A percentile compares a stretch with the other conserved stretches of the same genome.
Evolutionary conservation across 129 eudicot genomes (phyloP).

Genomic region (Rutidosis leptorrhynchoides): DNA sequence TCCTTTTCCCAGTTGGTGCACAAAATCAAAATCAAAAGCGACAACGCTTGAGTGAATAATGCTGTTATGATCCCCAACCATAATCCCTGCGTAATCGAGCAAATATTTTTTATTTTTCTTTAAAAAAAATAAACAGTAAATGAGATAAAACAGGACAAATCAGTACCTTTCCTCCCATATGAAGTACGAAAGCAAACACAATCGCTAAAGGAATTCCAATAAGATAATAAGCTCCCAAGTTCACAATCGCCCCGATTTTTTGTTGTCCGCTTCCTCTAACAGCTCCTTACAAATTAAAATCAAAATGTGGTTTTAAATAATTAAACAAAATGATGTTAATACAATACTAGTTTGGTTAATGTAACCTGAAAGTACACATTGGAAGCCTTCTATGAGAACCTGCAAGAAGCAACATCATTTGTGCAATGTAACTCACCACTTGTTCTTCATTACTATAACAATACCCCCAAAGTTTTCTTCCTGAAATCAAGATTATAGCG

Average conservation of each 20-base stretch:
- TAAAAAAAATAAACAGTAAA: neutral
- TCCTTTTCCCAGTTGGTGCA: conserved; percentile 66
- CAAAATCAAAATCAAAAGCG: conserved; percentile 42
- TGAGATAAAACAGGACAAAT: neutral
- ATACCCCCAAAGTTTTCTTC: conserved; percentile 50
- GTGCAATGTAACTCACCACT: conserved; percentile 46
- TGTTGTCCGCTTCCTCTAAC: conserved; percentile 83
- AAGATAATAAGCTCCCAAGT: conserved; percentile 68
- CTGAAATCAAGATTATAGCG: conserved; percentile 34
- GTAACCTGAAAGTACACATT: conserved; percentile 69
- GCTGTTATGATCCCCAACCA: conserved; percentile 67
- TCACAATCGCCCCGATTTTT: conserved; percentile 61
- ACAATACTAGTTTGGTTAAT: neutral
- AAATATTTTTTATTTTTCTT: neutral
- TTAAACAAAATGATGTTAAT: neutral
- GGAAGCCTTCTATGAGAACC: conserved; percentile 60
- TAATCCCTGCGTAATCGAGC: conserved; percentile 51
- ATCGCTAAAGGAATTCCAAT: conserved; percentile 59
- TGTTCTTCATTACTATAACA: conserved; percentile 51
- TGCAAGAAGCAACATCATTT: conserved; percentile 46
- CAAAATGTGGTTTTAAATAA: neutral
- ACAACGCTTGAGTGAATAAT: conserved; percentile 48
- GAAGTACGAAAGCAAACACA: conserved; percentile 53
- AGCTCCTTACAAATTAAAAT: conserved; percentile 40
- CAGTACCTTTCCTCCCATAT: conserved; percentile 74